Conservation (phyloP, 371 early-diverging fungal genomes). For the Mucor velutinosus region DNA sequence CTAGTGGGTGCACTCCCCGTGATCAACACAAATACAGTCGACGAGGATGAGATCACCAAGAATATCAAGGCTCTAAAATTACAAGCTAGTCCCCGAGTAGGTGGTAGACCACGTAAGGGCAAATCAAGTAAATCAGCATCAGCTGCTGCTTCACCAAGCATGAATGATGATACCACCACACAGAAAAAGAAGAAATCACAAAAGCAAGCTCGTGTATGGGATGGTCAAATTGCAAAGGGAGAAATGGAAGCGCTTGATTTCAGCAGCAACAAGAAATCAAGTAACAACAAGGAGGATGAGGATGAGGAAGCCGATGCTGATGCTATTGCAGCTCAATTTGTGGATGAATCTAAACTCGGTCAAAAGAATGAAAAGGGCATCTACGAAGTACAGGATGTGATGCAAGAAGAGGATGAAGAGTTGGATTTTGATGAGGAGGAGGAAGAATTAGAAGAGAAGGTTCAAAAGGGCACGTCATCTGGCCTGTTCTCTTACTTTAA, state of each 20-base stretch:
- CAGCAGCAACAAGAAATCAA: conserved; percentile 47
- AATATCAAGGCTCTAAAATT: conserved; percentile 56
- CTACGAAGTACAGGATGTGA: conserved; percentile 84
- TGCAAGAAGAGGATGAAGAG: conserved; percentile 49
- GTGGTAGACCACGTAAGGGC: conserved; percentile 27
- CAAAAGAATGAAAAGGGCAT: conserved; percentile 68
- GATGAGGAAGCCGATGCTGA: conserved; percentile 27
- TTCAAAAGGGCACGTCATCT: conserved; percentile 1
- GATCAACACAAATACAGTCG: conserved; percentile 31
- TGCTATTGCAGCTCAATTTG: conserved; percentile 51
- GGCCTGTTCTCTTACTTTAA: conserved; percentile 71
- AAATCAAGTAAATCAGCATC: conserved; percentile 31
- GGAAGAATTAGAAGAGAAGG: conserved; percentile 7
- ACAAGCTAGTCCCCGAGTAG: conserved; percentile 41
- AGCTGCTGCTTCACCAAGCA: conserved; percentile 36
- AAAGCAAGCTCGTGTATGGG: conserved; percentile 68
- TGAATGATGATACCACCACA: conserved; percentile 12
- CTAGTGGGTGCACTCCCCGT: conserved; percentile 20
- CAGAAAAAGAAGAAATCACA: conserved; percentile 51
- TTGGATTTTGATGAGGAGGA: conserved; percentile 6
- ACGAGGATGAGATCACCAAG: conserved; percentile 66
- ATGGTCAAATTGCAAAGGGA: conserved; percentile 62
- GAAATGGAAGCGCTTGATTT: conserved; percentile 74
- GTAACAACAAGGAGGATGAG: conserved; percentile 16
- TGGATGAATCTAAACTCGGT: conserved; percentile 63